Base-by-base conservation (phyloP, 2,329 filamentous ascomycete species). In the Aspergillus hiratsukae region DNA sequence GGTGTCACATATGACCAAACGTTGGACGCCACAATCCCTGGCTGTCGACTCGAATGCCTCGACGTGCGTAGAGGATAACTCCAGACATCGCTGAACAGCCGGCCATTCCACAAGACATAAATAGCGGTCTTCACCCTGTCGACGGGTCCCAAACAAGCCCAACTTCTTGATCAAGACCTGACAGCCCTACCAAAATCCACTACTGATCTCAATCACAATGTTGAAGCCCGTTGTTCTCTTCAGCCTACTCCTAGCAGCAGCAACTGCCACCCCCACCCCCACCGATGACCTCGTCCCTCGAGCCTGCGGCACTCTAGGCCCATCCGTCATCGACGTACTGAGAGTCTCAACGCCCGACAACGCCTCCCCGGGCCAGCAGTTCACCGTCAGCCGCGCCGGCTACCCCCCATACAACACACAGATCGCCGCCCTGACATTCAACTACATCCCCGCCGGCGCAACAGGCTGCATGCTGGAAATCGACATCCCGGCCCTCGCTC, bases 401-500 rank as follows among this genome's bases (percentile, higher is more conserved):
- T 46, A 19, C 19, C 55, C 55, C 7, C 19, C 48, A 0, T n/a
- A 48, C 4, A 55, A 59, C 45, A 58, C 53, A 3, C 27, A 52
- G 10, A 52, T 57, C 21, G 54, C 58, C 3, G 56, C 58, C 3
- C 4, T 65, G 7, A 59, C 62, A 19, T 65, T 65, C 58, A 31
- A n/a, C 9, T 48, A 56, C 48, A 60, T 65, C 48, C 59, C 63
- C 23, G 6, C 28, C 2, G 50, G 41, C 8, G 51, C 62, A 7
- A 62, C 59, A 1, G 62, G 63, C 14, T 65, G 63, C 48, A 60
- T 52, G 27, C 57, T 64, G 1, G 35, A 59, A n/a, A 53, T 62
- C 40, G 52, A 53, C 0, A 58, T 64, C 43, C 62, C 62, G 1
- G 6, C 41, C 1, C 58, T 64, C 1, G 14, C 45, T 1, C 14